Base-by-base conservation (phyloP, 2,329 filamentous ascomycete genomes). In the Fusarium sp. region DNA sequence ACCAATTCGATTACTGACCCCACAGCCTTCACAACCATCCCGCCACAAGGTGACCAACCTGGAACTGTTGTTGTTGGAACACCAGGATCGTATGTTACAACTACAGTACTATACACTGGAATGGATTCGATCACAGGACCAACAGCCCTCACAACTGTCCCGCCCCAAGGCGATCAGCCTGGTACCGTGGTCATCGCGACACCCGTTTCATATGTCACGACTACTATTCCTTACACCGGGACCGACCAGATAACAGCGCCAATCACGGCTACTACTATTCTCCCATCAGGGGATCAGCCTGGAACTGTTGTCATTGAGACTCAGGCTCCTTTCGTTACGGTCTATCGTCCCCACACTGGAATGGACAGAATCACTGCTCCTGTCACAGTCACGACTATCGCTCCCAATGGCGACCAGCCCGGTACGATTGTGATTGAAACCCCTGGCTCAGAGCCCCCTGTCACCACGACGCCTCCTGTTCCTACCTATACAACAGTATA, bases 371-470 rank as follows among this genome's bases (percentile, higher is more conserved):
- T 69, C 18, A 69, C 42, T 5, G 49, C 60, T 2, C 54, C 66
- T 7, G 16, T 66, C 8, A 69, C 66, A 12, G 33, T 68, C 4
- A 61, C 60, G 8, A 69, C 65, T 8, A 66, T 68, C 18, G 44
- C 54, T 8, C 66, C 66, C 3, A 42, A 28, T 24, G 55, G 60
- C 5, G 49, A 57, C 10, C 44, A 68, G 49, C 66, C 66, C 8
- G 66, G 66, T 23, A 69, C 66, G 3, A 29, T 69, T 10, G 54
- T 69, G 13, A 54, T 69, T 6, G 66, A 69, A 49, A 69, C 66
- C 2, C 65, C 66, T 8, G 60, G 60, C 3, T 53, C 55, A 20
- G 54, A 66, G 23, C 39, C 54, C 13, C 38, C 65, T 39, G 15
- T 64, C 11, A 68, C 65, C 7, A 60, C 65, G 21, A 46, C 65